phyloP scores from a whole-genome alignment of 73 alveolate species.

The Effrenium voratum region DNA sequence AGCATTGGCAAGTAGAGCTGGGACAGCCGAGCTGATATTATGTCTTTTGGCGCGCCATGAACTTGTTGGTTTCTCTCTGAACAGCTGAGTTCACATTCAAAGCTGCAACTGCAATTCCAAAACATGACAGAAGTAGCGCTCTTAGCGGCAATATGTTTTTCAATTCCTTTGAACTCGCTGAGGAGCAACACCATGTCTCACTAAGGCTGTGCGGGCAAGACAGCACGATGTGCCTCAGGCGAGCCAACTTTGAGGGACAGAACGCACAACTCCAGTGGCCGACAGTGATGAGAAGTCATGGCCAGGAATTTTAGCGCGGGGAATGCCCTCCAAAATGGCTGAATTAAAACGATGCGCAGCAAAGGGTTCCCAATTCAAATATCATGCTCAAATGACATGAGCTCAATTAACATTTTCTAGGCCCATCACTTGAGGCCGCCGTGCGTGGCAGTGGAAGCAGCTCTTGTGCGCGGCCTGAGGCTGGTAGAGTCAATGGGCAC shows the following conservation, averaged over 20 bases:
- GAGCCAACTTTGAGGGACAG: background rate
- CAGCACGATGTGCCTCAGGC: constrained; percentile 41
- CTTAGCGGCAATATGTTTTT: background rate
- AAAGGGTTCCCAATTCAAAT: too few species aligned
- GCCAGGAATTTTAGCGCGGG: background rate
- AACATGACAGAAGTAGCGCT: background rate
- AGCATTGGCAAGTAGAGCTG: background rate
- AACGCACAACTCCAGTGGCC: background rate
- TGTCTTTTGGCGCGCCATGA: too few species aligned
- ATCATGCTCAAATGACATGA: too few species aligned
- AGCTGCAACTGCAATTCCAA: background rate
- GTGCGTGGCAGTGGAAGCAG: constrained; percentile 68
- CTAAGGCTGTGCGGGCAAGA: constrained; percentile 67
- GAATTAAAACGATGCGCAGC: background rate
- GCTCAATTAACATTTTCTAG: too few species aligned
- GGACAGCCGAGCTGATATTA: background rate
- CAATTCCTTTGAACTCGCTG: background rate
- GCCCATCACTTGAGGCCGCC: too few species aligned
- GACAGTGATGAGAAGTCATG: background rate
- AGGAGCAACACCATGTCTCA: background rate
- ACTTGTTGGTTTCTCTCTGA: background rate
- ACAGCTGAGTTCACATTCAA: background rate
- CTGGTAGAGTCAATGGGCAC: background rate
- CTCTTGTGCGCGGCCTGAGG: constrained; percentile 66
- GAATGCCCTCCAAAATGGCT: background rate